Conservation (phyloP, 352 stramenopile genomes). For the Phytophthora fragariaefolia region DNA sequence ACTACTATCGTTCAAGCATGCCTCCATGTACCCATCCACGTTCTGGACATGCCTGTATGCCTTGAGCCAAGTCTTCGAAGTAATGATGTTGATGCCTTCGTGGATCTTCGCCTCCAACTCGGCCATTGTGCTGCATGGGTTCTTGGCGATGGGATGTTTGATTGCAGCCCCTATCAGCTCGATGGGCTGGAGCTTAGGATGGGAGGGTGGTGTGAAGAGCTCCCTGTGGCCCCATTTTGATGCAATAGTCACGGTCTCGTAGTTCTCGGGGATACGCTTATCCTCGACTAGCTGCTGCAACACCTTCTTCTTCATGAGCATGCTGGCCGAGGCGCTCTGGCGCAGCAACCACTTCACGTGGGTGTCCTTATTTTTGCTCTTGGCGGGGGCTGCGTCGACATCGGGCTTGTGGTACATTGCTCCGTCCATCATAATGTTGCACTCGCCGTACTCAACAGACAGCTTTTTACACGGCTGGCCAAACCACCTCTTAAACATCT, state of each 20-base stretch:
- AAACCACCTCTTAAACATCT: not conserved
- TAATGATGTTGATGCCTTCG: not conserved
- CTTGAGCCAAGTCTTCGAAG: not conserved
- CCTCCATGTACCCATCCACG: too few relatives aligned
- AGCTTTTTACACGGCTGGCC: not conserved
- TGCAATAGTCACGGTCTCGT: not conserved
- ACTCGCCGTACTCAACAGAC: not conserved
- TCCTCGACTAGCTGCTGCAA: not conserved
- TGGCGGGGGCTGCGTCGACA: not conserved
- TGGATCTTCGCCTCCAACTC: not conserved
- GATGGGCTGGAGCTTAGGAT: not conserved
- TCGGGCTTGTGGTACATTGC: not conserved
- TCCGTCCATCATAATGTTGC: not conserved
- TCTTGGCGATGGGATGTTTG: not conserved
- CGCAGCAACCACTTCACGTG: not conserved
- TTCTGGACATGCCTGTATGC: too few relatives aligned
- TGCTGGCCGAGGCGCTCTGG: not conserved
- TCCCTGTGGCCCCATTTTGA: not conserved
- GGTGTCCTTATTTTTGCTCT: not conserved
- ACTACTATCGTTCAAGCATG: not conserved
- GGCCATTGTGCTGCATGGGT: not conserved
- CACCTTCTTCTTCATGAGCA: not conserved
- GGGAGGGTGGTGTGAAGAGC: not conserved
- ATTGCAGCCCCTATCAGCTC: not conserved
- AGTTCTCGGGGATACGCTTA: not conserved